These are phyloP conservation scores for Cladophialophora bantiana DNA, from an alignment of 2,329 filamentous ascomycete species.

Conservation along the genomic window DNA sequence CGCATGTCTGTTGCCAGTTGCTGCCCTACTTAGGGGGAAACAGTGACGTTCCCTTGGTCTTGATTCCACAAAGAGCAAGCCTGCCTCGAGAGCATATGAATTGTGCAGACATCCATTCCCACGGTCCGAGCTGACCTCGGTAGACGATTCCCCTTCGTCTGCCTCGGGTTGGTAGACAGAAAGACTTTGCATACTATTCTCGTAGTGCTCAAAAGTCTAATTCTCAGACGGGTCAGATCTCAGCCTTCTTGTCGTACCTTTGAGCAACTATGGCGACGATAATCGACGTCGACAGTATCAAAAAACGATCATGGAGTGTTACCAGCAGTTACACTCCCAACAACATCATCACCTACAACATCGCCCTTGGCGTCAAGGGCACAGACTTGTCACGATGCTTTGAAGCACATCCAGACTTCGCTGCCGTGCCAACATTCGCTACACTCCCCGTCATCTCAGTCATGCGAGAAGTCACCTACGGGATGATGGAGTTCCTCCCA, in stretches of 20 bases:
- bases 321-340: conserved; percentile 17
- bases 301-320: conserved; percentile 23
- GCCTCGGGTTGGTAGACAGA: not conserved
- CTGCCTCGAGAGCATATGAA: not conserved
- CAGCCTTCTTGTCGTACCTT: not conserved
- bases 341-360: conserved; percentile 32
- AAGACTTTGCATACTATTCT: not conserved
- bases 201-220: not conserved
- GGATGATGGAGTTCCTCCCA: conserved; percentile 27
- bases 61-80: not conserved
- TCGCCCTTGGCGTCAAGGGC: conserved; percentile 27
- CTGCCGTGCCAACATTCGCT: conserved; percentile 28
- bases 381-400: conserved; percentile 26
- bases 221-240: not conserved
- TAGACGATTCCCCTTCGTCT: not conserved
- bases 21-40: not conserved
- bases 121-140: conserved; percentile 6
- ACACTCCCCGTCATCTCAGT: conserved; percentile 23
- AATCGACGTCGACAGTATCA: conserved; percentile 5
- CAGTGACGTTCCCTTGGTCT: not conserved
- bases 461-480: conserved; percentile 25
- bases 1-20: not conserved
- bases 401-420: conserved; percentile 30
- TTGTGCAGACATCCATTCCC: not conserved
- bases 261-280: conserved; percentile 5